Evolutionary conservation across 140 eudicot species (phyloP).

Genomic region (Stevia rebaudiana): DNA sequence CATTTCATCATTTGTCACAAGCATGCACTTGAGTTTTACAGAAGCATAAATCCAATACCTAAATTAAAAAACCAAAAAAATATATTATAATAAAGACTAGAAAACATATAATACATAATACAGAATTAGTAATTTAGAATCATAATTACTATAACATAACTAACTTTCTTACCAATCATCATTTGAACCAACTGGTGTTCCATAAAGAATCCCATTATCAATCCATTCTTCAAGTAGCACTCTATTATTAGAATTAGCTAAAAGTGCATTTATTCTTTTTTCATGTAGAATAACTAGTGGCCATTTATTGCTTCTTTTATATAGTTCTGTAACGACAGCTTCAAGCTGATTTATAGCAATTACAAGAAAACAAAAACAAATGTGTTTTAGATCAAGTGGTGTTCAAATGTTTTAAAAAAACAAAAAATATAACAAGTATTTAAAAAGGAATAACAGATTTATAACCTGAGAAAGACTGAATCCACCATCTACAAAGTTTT

Average conservation of each 20-base stretch:
- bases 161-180: slow-evolving; percentile 71
- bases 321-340: slow-evolving; percentile 65
- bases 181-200: slow-evolving; percentile 91
- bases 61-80: not conserved
- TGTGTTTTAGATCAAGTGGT: slow-evolving; percentile 11
- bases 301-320: slow-evolving; percentile 71
- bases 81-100: not conserved
- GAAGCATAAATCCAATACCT: slow-evolving; percentile 99
- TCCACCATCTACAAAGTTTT: slow-evolving; percentile 90
- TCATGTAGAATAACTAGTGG: slow-evolving; percentile 84
- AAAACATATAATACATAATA: too few relatives aligned
- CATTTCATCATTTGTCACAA: slow-evolving; percentile 98
- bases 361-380: not conserved
- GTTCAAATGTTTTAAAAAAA: not conserved
- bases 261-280: slow-evolving; percentile 61
- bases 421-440: not conserved
- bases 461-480: slow-evolving; percentile 87
- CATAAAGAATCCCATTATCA: slow-evolving; percentile 53
- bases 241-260: slow-evolving; percentile 53
- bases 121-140: too few relatives aligned
- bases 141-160: not conserved
- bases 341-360: slow-evolving; percentile 78
- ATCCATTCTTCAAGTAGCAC: slow-evolving; percentile 67
- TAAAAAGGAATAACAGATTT: slow-evolving; percentile 12
- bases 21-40: slow-evolving; percentile 76